Base-by-base conservation (phyloP, 768 basidiomycete species). In the Tulasnella sp. region DNA sequence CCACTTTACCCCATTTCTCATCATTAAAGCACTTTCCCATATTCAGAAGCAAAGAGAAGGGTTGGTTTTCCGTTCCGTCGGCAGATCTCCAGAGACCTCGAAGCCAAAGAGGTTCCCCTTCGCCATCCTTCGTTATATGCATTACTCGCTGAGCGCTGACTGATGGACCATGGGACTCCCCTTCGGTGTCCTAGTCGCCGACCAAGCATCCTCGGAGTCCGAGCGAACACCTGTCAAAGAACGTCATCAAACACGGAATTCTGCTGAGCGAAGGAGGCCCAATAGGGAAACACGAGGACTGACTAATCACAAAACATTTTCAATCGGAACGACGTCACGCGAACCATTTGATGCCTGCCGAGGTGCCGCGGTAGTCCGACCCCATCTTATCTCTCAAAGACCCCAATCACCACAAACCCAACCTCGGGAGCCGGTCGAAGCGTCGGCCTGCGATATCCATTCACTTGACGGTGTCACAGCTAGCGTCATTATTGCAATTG, bases 381-480 rank as follows among this genome's bases (percentile, higher is more conserved):
- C 10, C n/a, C 62, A 68, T 68, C 62, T 68, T 68, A 68, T 68
- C 62, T 62, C 27, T 36, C 62, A 68, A 68, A 68, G 62, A 68
- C 62, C 62, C 62, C 62, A 68, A 68, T 68, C 62, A 68, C 62
- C 62, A 36, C 2, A 68, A 31, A 12, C 31, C 24, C 16, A 14
- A 68, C 27, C 62, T 3, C 8, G 62, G 62, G 62, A 31, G 31
- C 75, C 74, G 75, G 62, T 27, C 34, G 62, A 68, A 68, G 62
- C 62, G 31, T 36, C 62, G 31, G 31, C 8, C 27, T 44, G 14
- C 16, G 6, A 12, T 68, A 18, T 16, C 62, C 1, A 10, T 14
- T 18, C 31, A 31, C 21, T 36, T 12, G 21, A 6, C 62, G 14
- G 14, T 27, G 9, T 68, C 62, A 68, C 62, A 36, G 36, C 36